Base-by-base conservation (phyloP, 768 basidiomycete genomes). In the Rhodosporidiobolus odoratus region DNA sequence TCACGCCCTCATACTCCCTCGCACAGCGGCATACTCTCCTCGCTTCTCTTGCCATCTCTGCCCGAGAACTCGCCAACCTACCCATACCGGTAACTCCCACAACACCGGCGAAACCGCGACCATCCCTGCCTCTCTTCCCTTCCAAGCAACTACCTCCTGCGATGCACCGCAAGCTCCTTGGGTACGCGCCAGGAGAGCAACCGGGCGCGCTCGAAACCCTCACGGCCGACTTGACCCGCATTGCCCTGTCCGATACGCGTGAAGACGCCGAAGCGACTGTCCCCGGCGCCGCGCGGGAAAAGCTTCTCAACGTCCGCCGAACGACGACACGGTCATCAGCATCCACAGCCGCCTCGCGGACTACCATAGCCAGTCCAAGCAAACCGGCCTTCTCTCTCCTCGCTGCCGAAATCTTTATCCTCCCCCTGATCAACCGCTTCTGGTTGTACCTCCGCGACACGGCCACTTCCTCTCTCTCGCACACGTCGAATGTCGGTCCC, bases 381-480 rank as follows among this genome's bases (percentile, higher is more conserved):
- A 43, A 64, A 81, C 53, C 70, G 3, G 86, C 85, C 0, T 83
- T 78, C 78, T 78, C 78, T 27, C 83, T 85, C 62, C 81, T 98
- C 35, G 92, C 92, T 0, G 90, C 90, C 0, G 91, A 93, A 77
- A 87, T 81, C 80, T 98, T 97, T 81, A 85, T 96, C 60, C 85
- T 88, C 68, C 96, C 96, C 0, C 82, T 98, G 62, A 85, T 97
- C 80, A 89, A 93, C 75, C 86, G 88, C n/a, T 96, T 98, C 80
- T 99, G 93, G 93, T 77, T 84, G n/a, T 91, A 94, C 80, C 85
- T 96, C 54, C 86, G 90, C 12, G 92, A 95, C 75, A 88, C 86
- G 61, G 84, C 90, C 50, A 88, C 88, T 3, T 83, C 84, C 3
- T 83, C 83, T 48, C 82, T 82, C n/a, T 80, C 84, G 35, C 81